A percentile compares a stretch with the other conserved stretches of the same genome.
Conservation (phyloP, 2,329 filamentous ascomycete species). For the Ceratocystis destructans region DNA sequence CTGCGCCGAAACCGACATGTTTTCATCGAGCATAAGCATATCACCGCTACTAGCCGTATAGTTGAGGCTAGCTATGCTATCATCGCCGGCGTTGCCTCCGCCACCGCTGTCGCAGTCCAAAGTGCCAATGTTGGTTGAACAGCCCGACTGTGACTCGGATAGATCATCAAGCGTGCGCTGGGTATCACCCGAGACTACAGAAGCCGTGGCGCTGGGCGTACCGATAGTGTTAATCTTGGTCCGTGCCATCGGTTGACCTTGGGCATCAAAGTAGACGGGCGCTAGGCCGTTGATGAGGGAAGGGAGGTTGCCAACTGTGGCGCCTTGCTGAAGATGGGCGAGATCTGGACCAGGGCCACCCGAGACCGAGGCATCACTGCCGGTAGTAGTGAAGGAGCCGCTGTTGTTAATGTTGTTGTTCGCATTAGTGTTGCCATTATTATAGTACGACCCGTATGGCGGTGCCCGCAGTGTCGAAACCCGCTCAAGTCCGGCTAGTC, state of each 20-base stretch:
- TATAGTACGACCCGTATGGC: constrained; percentile 19
- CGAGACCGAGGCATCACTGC: constrained; percentile 22
- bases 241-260: constrained; percentile 49
- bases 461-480: constrained; percentile 60
- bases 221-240: constrained; percentile 84
- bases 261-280: constrained; percentile 67
- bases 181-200: constrained; percentile 38
- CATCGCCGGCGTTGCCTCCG: constrained; percentile 31
- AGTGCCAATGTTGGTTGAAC: constrained; percentile 30
- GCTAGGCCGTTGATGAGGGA: constrained; percentile 18
- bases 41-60: constrained; percentile 36
- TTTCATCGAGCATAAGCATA: constrained; percentile 29
- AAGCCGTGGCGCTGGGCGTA: constrained; percentile 69
- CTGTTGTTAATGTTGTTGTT: constrained; percentile 19
- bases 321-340: constrained; percentile 29
- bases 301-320: constrained; percentile 20
- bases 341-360: constrained; percentile 37
- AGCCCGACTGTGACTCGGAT: constrained; percentile 31
- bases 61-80: constrained; percentile 42
- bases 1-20: constrained; percentile 41
- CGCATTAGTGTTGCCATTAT: constrained; percentile 19
- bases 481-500: constrained; percentile 79
- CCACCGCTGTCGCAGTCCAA: constrained; percentile 48
- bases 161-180: constrained; percentile 40
- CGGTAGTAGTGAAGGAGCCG: constrained; percentile 21